phyloP scores from a whole-genome alignment of 1,139 yeast genomes.

The Hansenula sp. region DNA sequence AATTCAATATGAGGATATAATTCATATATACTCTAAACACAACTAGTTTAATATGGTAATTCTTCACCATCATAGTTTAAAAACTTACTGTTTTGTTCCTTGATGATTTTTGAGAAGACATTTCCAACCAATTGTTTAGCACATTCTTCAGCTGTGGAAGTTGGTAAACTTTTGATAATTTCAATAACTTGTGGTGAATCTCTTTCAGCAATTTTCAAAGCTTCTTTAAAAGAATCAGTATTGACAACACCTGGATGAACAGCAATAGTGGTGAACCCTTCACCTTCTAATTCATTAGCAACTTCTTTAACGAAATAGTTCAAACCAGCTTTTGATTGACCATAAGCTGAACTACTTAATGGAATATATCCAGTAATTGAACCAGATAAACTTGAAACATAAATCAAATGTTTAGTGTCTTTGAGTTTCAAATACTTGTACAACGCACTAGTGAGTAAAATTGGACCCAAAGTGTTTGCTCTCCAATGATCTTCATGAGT shows the following conservation, averaged over 20 bases:
- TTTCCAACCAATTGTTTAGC: neutral
- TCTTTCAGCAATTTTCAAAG: constrained; percentile 11
- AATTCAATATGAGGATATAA: no score
- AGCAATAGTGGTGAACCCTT: constrained; percentile 24
- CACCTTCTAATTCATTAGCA: constrained; percentile 20
- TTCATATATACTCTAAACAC: no score
- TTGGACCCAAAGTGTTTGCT: constrained; percentile 25
- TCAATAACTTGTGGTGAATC: constrained; percentile 14
- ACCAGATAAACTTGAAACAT: constrained; percentile 21
- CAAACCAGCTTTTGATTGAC: constrained; percentile 32
- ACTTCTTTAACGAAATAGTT: constrained; percentile 24
- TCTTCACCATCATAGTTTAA: constrained; percentile 3
- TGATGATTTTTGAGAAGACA: neutral
- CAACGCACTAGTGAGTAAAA: constrained; percentile 19
- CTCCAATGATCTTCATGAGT: constrained; percentile 4
- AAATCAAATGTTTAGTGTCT: constrained; percentile 15
- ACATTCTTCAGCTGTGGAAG: neutral
- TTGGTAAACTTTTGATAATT: neutral
- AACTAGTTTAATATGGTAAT: no score
- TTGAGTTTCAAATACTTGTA: constrained; percentile 18
- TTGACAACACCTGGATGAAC: constrained; percentile 29
- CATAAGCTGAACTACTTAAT: constrained; percentile 23
- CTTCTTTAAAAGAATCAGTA: neutral
- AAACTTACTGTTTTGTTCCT: constrained; percentile 5
- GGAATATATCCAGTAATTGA: constrained; percentile 15